Base-by-base conservation (phyloP, 2,329 filamentous ascomycete species). In the Clonostachys rosea region DNA sequence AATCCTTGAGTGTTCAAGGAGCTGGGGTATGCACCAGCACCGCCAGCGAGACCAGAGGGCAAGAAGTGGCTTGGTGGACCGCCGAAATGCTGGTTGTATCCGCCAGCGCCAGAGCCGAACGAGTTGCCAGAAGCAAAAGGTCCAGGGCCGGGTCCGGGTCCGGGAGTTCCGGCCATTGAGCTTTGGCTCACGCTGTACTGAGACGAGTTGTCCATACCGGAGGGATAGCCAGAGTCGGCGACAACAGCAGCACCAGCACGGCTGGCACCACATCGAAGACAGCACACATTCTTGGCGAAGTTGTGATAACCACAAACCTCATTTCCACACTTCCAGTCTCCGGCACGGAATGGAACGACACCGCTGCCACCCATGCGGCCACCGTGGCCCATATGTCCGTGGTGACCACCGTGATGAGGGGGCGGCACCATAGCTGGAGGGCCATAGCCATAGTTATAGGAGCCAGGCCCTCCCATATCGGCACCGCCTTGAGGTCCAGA, bases 211-310 rank as follows among this genome's bases (percentile, higher is more conserved):
- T 96, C 91, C 87, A 96, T 95, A 17, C 18, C 20, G 6, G 46
- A 34, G 13, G 89, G 87, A 69, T 94, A 96, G 40, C 89, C 89
- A 37, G 91, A 92, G 66, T 97, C 94, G 33, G 92, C 92, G 49
- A 97, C 90, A 44, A 99, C 89, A 14, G 92, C 91, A 49, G 94
- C 94, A 52, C 89, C 90, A 51, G 92, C 92, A 58, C 94, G 89
- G 66, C 91, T 95, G 46, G 92, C 94, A 65, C 94, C 94, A 64
- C 94, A 99, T 50, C 94, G 89, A 52, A 99, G 82, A 69, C 94
- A 99, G 70, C 90, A 95, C 49, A 97, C 92, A 60, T 99, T 99
- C 81, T 99, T 99, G 52, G 94, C 94, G 64, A 99, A 99, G 74
- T 99, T 99, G 76, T 99, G 94, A 69, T 99, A 99, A 49, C 89